Conservation (phyloP, 257 asterid species). For the Solanum chilense region DNA sequence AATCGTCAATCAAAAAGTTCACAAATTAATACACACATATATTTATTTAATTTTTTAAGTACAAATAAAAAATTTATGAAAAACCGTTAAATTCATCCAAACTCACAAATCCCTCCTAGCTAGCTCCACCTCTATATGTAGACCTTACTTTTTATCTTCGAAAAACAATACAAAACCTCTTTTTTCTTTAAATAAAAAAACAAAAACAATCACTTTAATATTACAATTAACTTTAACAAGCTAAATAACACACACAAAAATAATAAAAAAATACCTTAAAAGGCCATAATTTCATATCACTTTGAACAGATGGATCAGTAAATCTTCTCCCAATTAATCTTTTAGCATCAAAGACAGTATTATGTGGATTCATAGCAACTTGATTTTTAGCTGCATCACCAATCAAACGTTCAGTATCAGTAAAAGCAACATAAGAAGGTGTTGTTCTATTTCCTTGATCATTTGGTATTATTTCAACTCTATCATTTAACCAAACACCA, state of each 20-base stretch:
- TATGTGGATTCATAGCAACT: constrained; percentile 52
- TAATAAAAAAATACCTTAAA: constrained; percentile 7
- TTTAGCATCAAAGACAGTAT: constrained; percentile 56
- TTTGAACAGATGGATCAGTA: constrained; percentile 44
- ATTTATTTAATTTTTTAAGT: no score
- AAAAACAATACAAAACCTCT: not conserved
- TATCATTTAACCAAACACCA: constrained; percentile 51
- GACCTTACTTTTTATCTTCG: no score
- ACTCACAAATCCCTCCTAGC: no score
- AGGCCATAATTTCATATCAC: constrained; percentile 47
- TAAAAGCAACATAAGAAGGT: constrained; percentile 56
- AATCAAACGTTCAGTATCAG: constrained; percentile 44
- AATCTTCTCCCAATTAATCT: constrained; percentile 45
- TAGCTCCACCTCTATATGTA: no score
- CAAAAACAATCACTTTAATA: no score
- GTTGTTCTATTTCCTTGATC: constrained; percentile 58
- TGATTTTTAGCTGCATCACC: constrained; percentile 57
- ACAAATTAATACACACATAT: no score
- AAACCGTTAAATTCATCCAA: no score
- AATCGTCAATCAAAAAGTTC: no score
- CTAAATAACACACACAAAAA: no score
- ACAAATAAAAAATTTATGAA: no score
- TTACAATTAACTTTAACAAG: not conserved
- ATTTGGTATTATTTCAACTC: constrained; percentile 52
- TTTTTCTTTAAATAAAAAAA: no score